Evolutionary conservation across 805 yeast species (phyloP).

Genomic region (Kodamaea hsintzibuensis): DNA sequence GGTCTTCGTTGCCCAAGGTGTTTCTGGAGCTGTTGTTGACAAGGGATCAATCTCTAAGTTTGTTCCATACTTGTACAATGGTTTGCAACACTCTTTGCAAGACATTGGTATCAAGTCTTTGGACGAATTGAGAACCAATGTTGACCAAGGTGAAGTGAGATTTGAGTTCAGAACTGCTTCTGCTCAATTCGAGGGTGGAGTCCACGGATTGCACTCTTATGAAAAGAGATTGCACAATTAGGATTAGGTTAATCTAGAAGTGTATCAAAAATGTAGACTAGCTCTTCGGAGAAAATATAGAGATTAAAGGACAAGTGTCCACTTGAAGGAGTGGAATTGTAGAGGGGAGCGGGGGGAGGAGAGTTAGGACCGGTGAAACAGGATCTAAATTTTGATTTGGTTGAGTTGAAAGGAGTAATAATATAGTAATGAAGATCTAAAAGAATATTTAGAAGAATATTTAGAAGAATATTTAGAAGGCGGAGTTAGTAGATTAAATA

Average conservation of each 20-base stretch:
- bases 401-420: too few relatives aligned
- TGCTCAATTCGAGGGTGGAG: constrained; percentile 99
- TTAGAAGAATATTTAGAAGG: too few relatives aligned
- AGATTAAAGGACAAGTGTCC: not conserved
- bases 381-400: too few relatives aligned
- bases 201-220: constrained; percentile 91
- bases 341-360: not conserved
- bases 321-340: not conserved
- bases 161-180: constrained; percentile 98
- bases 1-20: constrained; percentile 99
- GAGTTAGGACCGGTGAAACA: too few relatives aligned
- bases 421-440: too few relatives aligned
- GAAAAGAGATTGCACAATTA: constrained; percentile 96
- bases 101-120: constrained; percentile 87
- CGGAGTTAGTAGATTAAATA: too few relatives aligned
- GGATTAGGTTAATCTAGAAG: constrained; percentile 5
- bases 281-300: not conserved
- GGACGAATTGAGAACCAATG: constrained; percentile 60
- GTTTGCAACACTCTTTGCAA: constrained; percentile 98
- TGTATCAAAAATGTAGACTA: not conserved
- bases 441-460: too few relatives aligned
- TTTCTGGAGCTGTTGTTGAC: constrained; percentile 93
- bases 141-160: constrained; percentile 71
- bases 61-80: constrained; percentile 90
- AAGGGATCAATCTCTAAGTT: constrained; percentile 94